A percentile compares a stretch with the other conserved stretches of the same genome.
phyloP scores from a whole-genome alignment of 148 eudicot species.

The Chenopodium album region DNA sequence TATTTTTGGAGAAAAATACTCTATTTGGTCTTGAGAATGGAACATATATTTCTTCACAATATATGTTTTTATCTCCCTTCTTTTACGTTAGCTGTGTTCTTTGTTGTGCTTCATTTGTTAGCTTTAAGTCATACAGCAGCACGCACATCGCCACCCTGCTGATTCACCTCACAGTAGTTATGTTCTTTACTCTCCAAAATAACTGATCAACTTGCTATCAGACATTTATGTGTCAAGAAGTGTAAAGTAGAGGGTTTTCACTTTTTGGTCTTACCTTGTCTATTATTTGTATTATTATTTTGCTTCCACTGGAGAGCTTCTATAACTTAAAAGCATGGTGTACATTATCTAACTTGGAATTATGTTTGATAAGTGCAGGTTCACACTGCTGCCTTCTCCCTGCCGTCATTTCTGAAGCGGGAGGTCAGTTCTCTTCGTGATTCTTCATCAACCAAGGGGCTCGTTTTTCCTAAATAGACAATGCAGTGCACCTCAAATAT shows the following conservation, averaged over 20 bases:
- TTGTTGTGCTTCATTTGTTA: not conserved
- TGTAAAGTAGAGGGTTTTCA: too few relatives aligned
- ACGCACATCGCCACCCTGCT: too few relatives aligned
- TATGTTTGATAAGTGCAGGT: constrained; percentile 40
- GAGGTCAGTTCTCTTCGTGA: constrained; percentile 58
- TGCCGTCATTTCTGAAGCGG: constrained; percentile 76
- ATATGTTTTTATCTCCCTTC: not conserved
- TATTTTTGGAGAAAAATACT: not conserved
- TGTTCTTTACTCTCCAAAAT: too few relatives aligned
- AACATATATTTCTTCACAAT: not conserved
- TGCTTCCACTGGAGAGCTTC: not conserved
- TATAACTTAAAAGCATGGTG: not conserved
- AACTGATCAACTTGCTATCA: too few relatives aligned
- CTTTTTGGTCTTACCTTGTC: too few relatives aligned
- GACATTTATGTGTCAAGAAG: too few relatives aligned
- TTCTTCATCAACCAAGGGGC: constrained; percentile 21
- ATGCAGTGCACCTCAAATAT: not conserved
- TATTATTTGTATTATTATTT: not conserved
- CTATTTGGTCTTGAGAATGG: not conserved
- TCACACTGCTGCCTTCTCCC: constrained; percentile 79
- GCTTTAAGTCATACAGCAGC: too few relatives aligned
- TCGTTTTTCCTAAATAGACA: not conserved
- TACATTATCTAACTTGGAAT: constrained; percentile 7
- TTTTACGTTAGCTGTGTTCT: not conserved
- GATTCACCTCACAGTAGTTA: too few relatives aligned